Evolutionary conservation across 306 rosid species (phyloP).

Genomic region (Medicago ruthenica): DNA sequence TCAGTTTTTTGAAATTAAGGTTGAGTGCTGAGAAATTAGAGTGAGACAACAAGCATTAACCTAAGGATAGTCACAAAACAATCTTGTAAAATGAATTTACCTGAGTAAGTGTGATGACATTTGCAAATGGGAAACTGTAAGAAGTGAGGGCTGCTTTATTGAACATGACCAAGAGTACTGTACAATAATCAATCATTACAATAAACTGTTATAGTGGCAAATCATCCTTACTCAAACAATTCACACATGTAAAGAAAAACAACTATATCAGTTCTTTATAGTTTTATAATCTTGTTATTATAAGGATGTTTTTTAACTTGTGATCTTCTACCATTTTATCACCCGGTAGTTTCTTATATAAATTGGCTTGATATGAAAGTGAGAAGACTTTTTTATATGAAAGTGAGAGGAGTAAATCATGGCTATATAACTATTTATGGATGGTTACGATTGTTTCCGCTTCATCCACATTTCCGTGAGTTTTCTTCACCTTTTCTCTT

Average conservation of each 20-base stretch:
- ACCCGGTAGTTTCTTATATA: too few species aligned
- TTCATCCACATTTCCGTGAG: too few species aligned
- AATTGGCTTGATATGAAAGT: too few species aligned
- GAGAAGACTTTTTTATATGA: too few species aligned
- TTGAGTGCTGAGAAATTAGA: neutral
- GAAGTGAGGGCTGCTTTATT: slow-evolving; percentile 81
- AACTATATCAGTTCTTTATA: neutral
- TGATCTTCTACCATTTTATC: neutral
- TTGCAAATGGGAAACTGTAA: slow-evolving; percentile 62
- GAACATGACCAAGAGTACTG: slow-evolving; percentile 79
- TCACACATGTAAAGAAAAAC: neutral
- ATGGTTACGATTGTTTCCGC: too few species aligned
- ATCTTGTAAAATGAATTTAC: slow-evolving; percentile 49
- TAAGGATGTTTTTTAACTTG: neutral
- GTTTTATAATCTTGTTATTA: neutral
- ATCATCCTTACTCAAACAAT: neutral
- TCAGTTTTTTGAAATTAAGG: too few species aligned
- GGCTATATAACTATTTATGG: too few species aligned
- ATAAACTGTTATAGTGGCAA: slow-evolving; percentile 11
- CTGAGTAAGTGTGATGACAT: slow-evolving; percentile 75
- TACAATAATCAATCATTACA: slow-evolving; percentile 35
- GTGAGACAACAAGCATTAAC: too few species aligned
- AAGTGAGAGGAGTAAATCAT: too few species aligned
- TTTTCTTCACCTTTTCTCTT: too few species aligned
- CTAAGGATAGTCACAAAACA: slow-evolving; percentile 5